phyloP scores from a whole-genome alignment of 108 stramenopile genomes.

The Fragilaria radians region DNA sequence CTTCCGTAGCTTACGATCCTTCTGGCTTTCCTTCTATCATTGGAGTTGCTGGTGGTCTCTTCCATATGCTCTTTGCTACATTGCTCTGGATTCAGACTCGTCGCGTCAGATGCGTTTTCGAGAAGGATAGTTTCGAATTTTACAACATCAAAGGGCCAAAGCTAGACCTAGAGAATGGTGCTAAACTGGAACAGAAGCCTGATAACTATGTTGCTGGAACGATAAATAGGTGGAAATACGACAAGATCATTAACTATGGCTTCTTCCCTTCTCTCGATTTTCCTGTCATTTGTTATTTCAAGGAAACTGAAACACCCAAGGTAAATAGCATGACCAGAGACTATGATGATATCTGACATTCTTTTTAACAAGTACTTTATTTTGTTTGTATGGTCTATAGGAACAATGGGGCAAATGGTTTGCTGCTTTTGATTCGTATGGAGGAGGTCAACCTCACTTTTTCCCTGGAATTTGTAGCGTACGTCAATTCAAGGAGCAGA shows the following conservation, averaged over 20 bases:
- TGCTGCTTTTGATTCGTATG: conserved; percentile 48
- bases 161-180: conserved; percentile 32
- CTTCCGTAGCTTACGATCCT: conserved; percentile 13
- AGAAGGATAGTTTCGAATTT: conserved; percentile 41
- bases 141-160: conserved; percentile 43
- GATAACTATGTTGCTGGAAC: conserved; percentile 69
- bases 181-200: conserved; percentile 33
- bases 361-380: no score
- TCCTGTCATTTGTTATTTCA: conserved; percentile 80
- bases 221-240: conserved; percentile 64
- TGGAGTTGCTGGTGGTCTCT: conserved; percentile 37
- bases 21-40: conserved; percentile 36
- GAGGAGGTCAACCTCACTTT: conserved; percentile 61
- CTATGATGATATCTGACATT: no score
- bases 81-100: conserved; percentile 56
- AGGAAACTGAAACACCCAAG: conserved; percentile 68
- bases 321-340: background rate
- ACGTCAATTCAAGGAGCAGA: conserved; percentile 58
- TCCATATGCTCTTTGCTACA: conserved; percentile 45
- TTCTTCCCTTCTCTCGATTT: conserved; percentile 64
- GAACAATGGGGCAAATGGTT: conserved; percentile 32
- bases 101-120: conserved; percentile 61
- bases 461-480: conserved; percentile 74
- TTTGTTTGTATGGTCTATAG: no score
- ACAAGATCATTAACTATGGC: conserved; percentile 66